phyloP scores from a whole-genome alignment of 495 filamentous ascomycete genomes.

The Podospora australis region DNA sequence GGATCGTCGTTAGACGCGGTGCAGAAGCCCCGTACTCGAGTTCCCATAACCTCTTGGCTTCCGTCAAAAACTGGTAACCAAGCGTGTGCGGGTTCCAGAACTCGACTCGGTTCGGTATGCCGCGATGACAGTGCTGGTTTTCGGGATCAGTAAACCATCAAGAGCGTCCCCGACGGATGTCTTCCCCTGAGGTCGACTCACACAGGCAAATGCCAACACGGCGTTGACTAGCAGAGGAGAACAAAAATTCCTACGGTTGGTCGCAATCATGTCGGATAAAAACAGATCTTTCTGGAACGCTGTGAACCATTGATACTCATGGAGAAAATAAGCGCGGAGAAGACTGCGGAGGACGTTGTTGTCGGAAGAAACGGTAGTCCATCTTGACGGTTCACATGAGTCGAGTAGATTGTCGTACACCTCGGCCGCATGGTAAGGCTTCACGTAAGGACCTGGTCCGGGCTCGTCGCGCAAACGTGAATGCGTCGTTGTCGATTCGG shows the following conservation, averaged over 20 bases:
- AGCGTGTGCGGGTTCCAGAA: conserved; percentile 31
- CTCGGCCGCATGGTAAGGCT: conserved; percentile 24
- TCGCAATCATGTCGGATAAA: conserved; percentile 19
- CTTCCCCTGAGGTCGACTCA: conserved; percentile 11
- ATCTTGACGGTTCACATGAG: conserved; percentile 15
- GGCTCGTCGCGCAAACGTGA: no score
- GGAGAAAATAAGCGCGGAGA: conserved; percentile 19
- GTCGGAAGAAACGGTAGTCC: conserved; percentile 25
- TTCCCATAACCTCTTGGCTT: conserved; percentile 34
- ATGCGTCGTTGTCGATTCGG: not conserved
- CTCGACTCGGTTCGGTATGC: conserved; percentile 18
- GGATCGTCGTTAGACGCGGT: conserved; percentile 26
- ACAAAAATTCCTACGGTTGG: conserved; percentile 20
- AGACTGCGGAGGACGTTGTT: conserved; percentile 19
- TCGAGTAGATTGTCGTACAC: conserved; percentile 20
- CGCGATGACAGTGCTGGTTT: conserved; percentile 1
- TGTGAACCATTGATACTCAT: conserved; percentile 23
- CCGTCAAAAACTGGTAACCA: conserved; percentile 31
- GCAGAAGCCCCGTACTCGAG: conserved; percentile 15
- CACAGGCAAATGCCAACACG: conserved; percentile 25
- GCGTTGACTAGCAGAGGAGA: conserved; percentile 27
- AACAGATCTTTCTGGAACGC: conserved; percentile 25
- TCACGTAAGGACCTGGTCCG: conserved; percentile 16
- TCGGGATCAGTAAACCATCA: no score
- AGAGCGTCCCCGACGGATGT: not conserved